Percentiles rank a stretch among this genome's conserved stretches.
Conservation (phyloP, 768 basidiomycete genomes). For the Tricholoma bakamatsutake region DNA sequence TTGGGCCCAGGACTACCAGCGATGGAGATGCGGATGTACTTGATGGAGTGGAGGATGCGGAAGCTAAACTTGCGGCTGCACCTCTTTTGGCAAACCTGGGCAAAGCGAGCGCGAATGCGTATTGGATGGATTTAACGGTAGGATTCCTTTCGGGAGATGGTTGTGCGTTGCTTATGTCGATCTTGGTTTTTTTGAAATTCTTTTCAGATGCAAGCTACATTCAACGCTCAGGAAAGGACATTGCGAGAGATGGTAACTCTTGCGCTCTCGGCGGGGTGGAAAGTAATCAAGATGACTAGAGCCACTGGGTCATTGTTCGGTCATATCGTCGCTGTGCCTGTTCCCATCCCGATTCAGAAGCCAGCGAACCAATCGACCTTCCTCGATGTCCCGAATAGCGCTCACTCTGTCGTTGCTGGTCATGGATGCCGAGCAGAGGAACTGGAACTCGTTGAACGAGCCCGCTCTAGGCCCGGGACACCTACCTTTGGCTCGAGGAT, state of each 20-base stretch:
- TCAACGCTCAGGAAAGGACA: constrained; percentile 68
- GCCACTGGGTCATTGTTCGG: constrained; percentile 65
- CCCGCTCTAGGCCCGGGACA: constrained; percentile 51
- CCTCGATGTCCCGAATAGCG: constrained; percentile 12
- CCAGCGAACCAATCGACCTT: constrained; percentile 19
- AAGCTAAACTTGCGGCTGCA: constrained; percentile 46
- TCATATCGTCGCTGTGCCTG: constrained; percentile 63
- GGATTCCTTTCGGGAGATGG: constrained; percentile 10
- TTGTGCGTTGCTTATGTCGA: not conserved
- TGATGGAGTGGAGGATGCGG: constrained; percentile 44
- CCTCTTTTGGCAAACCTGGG: constrained; percentile 73
- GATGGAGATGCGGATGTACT: constrained; percentile 18
- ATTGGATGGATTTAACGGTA: constrained; percentile 68
- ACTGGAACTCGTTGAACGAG: constrained; percentile 34
- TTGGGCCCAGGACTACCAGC: constrained; percentile 15
- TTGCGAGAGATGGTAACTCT: constrained; percentile 55
- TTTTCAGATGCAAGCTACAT: constrained; percentile 59
- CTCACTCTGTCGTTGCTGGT: constrained; percentile 1
- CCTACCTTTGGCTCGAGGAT: constrained; percentile 57
- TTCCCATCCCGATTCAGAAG: constrained; percentile 36
- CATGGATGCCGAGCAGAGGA: constrained; percentile 14
- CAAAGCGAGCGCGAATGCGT: constrained; percentile 63
- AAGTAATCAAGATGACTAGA: constrained; percentile 46
- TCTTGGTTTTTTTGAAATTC: not conserved
- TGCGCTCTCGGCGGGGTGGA: constrained; percentile 55